Base-by-base conservation (phyloP, 306 rosid species). In the Ochetophila trinervis region DNA sequence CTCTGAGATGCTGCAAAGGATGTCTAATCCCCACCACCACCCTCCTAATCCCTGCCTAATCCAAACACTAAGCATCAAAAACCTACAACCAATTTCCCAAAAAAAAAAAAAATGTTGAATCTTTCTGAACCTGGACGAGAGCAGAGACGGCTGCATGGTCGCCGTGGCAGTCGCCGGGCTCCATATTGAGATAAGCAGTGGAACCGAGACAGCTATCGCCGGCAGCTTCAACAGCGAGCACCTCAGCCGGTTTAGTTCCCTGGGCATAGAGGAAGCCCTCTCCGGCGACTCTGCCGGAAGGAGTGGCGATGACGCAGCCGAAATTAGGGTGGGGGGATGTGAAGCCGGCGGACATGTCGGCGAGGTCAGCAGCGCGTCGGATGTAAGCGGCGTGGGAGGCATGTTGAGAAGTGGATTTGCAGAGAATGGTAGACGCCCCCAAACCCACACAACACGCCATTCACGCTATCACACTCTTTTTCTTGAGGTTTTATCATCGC, bases 1-100 rank as follows among this genome's bases (percentile, higher is more conserved):
- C 97, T 53, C 97, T 85, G 13, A 87, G 81, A 80, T 90, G 97
- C 71, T 78, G 91, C 82, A 93, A 54, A 12, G 97, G 99, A 70
- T 90, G 96, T 60, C 99, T 86, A 77, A 93, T 72, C 62, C 99
- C 99, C 65, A 93, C 74, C 61, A 93, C 97, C 52, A 90, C 97
- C 70, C 91, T 88, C 69, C 51, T 60, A 68, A 93, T 74, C 76
- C 96, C 96, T 74, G 95, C 94, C 97, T 92, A 82, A 78, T 82
- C 78, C 78, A 80, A 65, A 75, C 52, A 15, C 71, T 36, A 50
- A 71, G 47, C 17, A 21, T 76, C 79, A 63, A 53, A 78, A 61
- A 65, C 61, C 67, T 6, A 71, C 19, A 18, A 34, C 53, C 36
- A 6, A n/a, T 15, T 37, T 3, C 62, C 34, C 5, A 9, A 72